Evolutionary conservation across 208 protist genomes (phyloP).

Genomic region (Crithidia acanthocephali): DNA sequence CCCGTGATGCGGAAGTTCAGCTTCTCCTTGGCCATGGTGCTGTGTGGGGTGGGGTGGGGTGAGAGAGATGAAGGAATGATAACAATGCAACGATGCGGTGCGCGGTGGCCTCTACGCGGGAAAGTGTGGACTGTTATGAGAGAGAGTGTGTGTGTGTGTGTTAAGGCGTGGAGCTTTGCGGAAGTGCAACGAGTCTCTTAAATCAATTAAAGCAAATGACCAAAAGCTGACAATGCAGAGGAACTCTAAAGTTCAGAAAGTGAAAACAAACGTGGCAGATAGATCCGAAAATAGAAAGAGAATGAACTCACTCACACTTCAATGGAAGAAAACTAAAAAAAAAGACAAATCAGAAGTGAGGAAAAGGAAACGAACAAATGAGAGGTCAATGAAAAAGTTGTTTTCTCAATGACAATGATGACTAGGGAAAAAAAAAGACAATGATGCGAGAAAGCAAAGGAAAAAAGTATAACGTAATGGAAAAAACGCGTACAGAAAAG

Average conservation of each 20-base stretch:
- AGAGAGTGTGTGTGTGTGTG: background rate
- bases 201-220: no score
- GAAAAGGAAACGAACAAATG: constrained; percentile 1
- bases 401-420: background rate
- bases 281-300: background rate
- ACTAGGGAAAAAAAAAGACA: background rate
- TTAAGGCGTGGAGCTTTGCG: background rate
- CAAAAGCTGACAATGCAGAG: background rate
- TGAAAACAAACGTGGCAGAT: background rate
- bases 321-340: background rate
- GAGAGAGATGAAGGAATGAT: background rate
- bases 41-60: background rate
- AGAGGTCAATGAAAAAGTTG: background rate
- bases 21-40: constrained; percentile 71
- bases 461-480: background rate
- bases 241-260: background rate
- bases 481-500: no score
- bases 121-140: no score
- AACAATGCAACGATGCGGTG: background rate
- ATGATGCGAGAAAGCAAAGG: background rate
- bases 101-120: background rate
- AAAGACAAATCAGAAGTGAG: constrained; percentile 3
- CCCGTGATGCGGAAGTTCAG: constrained; percentile 69
- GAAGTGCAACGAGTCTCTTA: no score
- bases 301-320: background rate